Base-by-base conservation (phyloP, 768 basidiomycete genomes). In the Leucogyrophana mollusca region DNA sequence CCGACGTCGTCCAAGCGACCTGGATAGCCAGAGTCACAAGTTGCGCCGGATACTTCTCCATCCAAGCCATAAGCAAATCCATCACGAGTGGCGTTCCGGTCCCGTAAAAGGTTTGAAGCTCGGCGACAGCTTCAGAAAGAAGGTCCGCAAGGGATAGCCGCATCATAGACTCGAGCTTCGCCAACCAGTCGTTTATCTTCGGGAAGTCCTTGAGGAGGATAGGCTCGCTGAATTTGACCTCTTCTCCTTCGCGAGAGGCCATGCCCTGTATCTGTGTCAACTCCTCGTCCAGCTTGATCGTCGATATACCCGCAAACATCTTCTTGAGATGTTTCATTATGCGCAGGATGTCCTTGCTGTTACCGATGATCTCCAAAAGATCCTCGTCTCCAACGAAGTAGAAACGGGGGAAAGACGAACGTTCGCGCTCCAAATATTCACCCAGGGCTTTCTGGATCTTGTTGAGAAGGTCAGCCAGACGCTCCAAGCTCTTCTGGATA, bases 371-470 rank as follows among this genome's bases (percentile, higher is more conserved):
- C 67, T 99, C 96, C 52, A 99, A 77, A 50, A 99, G 71, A 63
- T 99, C 96, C 62, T 99, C 96, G 68, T 99, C 96, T 58, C 96
- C 96, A 43, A 99, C 94, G 58, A 99, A 99, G 71, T 99, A 99
- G 74, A 99, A 99, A 7, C 96, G 90, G 59, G 96, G 96, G 82
- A 99, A 99, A 0, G 92, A 93, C 4, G 95, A 86, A 46, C 96
- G 86, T 61, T 99, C 96, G 44, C 96, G 85, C 61, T 99, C 96
- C 21, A 99, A 80, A 61, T 99, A 99, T 73, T 99, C 96, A 66
- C 96, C 96, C 3, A 99, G 79, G 0, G 96, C 96, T 66, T 99
- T 99, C 67, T 99, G 96, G 39, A 99, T 99, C 76, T 99, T 98
- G 74, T 90, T 90, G 45, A 99, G 74, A 25, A 97, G 76, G 56